phyloP scores from a whole-genome alignment of 352 stramenopile species.

The Phytophthora crassamura region DNA sequence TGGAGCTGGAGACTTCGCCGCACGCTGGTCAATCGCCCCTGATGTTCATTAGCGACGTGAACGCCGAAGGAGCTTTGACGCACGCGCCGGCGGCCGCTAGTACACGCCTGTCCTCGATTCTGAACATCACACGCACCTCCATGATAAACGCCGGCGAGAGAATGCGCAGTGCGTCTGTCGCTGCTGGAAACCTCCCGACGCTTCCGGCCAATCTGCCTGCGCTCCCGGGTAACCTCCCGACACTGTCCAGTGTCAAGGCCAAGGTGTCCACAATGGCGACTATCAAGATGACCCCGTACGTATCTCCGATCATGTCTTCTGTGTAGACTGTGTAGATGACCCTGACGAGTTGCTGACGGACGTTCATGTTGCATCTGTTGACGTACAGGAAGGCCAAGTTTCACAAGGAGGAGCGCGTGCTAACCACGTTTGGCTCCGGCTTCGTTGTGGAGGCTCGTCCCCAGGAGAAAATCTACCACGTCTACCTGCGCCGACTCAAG shows the following conservation, averaged over 20 bases:
- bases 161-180: slow-evolving; percentile 67
- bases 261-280: slow-evolving; percentile 75
- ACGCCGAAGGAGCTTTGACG: slow-evolving; percentile 52
- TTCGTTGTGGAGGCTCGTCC: slow-evolving; percentile 68
- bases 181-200: slow-evolving; percentile 52
- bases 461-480: slow-evolving; percentile 79
- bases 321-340: too few relatives aligned
- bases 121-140: slow-evolving; percentile 75
- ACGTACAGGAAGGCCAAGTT: slow-evolving; percentile 66
- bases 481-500: slow-evolving; percentile 79
- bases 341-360: not conserved
- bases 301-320: slow-evolving; percentile 8
- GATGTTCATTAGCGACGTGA: slow-evolving; percentile 56
- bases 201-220: slow-evolving; percentile 40
- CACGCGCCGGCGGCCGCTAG: slow-evolving; percentile 40
- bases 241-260: slow-evolving; percentile 72
- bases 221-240: slow-evolving; percentile 56
- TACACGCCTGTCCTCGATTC: slow-evolving; percentile 75
- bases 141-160: slow-evolving; percentile 70
- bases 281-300: slow-evolving; percentile 73
- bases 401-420: slow-evolving; percentile 77
- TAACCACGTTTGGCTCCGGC: slow-evolving; percentile 82
- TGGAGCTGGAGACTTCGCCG: slow-evolving; percentile 49
- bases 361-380: slow-evolving; percentile 9
- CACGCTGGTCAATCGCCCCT: slow-evolving; percentile 34